Evolutionary conservation across 345 rosid genomes (phyloP).

Genomic region (Eutrema heterophyllum): DNA sequence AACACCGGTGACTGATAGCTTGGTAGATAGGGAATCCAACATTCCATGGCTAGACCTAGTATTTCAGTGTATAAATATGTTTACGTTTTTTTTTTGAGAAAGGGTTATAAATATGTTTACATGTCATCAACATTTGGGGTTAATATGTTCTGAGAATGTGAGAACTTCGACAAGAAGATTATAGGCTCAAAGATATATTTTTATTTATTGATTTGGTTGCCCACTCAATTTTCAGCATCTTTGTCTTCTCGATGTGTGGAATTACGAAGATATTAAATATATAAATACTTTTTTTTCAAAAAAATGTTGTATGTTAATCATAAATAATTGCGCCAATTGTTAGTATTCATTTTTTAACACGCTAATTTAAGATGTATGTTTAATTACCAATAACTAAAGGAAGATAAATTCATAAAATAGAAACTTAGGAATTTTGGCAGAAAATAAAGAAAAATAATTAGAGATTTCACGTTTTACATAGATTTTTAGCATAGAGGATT

Average conservation of each 20-base stretch:
- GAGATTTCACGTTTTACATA: too few species aligned
- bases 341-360: too few species aligned
- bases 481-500: too few species aligned
- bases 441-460: too few species aligned
- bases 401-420: too few species aligned
- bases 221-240: conserved; percentile 27
- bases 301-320: neutral
- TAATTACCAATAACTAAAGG: too few species aligned
- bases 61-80: neutral
- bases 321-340: neutral
- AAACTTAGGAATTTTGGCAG: too few species aligned
- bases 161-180: conserved; percentile 39
- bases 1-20: neutral
- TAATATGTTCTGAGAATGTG: conserved; percentile 39
- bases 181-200: neutral
- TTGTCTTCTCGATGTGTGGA: conserved; percentile 33
- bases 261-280: neutral
- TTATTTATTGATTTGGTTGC: conserved; percentile 5
- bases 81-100: neutral
- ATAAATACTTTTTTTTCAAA: too few species aligned
- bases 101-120: neutral
- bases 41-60: conserved; percentile 10
- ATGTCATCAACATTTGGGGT: neutral
- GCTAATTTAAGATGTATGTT: too few species aligned
- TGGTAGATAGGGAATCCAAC: conserved; percentile 38